phyloP scores from a whole-genome alignment of 345 rosid species.

The Syzygium aqueum region DNA sequence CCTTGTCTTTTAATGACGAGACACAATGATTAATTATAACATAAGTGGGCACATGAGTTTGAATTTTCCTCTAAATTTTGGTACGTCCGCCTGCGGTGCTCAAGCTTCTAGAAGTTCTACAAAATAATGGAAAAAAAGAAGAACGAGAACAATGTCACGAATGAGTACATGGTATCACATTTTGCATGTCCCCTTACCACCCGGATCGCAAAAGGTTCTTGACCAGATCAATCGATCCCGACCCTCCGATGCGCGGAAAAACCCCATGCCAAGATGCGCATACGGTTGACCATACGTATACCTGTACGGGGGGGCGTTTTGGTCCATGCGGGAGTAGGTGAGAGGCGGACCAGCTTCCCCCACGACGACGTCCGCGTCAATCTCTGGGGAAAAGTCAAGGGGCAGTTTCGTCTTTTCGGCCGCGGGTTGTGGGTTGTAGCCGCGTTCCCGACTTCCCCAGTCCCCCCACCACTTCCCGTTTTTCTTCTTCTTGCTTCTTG shows the following conservation, averaged over 20 bases:
- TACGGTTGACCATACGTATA: background rate
- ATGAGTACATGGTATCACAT: background rate
- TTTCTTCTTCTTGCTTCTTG: background rate
- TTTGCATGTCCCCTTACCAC: background rate
- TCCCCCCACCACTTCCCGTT: too few species aligned
- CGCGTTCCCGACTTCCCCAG: background rate
- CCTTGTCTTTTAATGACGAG: background rate
- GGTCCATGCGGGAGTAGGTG: conserved; percentile 24
- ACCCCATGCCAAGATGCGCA: background rate
- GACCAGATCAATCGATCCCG: background rate
- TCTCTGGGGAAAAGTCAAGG: background rate
- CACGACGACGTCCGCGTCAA: background rate
- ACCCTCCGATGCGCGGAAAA: background rate
- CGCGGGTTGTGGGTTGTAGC: background rate
- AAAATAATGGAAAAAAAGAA: background rate
- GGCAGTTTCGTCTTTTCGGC: background rate
- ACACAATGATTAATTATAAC: background rate
- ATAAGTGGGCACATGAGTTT: background rate
- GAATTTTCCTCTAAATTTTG: background rate
- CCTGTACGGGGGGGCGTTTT: background rate
- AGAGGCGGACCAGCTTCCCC: background rate
- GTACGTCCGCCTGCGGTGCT: background rate
- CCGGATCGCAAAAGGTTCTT: background rate
- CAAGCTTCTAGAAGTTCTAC: background rate
- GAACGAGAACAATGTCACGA: background rate